Conservation (phyloP, 1,284 basidiomycete genomes). For the Termitomyces sp. region DNA sequence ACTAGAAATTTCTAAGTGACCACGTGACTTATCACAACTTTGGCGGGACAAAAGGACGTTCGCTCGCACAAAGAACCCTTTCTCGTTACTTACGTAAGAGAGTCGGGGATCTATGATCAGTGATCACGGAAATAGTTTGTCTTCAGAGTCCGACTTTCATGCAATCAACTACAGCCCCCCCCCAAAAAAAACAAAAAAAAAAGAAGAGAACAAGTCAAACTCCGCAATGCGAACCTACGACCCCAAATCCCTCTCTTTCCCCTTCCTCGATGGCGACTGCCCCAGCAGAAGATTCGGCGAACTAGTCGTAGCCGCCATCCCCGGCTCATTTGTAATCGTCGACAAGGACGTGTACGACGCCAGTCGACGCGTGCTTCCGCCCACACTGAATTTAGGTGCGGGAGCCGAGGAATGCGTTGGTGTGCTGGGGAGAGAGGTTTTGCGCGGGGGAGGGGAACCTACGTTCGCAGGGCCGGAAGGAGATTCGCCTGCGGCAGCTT, state of each 20-base stretch:
- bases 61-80: too few relatives aligned
- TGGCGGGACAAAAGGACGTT: too few relatives aligned
- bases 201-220: not conserved
- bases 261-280: slow-evolving; percentile 46
- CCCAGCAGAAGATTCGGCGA: slow-evolving; percentile 45
- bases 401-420: slow-evolving; percentile 31
- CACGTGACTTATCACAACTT: too few relatives aligned
- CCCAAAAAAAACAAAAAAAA: not conserved
- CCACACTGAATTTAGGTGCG: slow-evolving; percentile 18
- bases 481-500: slow-evolving; percentile 62
- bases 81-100: too few relatives aligned
- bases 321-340: not conserved
- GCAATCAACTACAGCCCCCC: not conserved
- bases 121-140: too few relatives aligned
- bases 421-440: slow-evolving; percentile 46
- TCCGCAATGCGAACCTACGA: not conserved
- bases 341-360: slow-evolving; percentile 38
- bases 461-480: slow-evolving; percentile 24
- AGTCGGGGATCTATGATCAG: too few relatives aligned
- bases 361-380: slow-evolving; percentile 35
- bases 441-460: slow-evolving; percentile 30
- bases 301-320: slow-evolving; percentile 37
- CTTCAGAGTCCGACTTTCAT: too few relatives aligned
- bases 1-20: too few relatives aligned
- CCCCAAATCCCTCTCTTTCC: slow-evolving; percentile 33